These are phyloP conservation scores for Termitomyces sp. DNA, from an alignment of 768 basidiomycete genomes.

Conservation along the genomic window DNA sequence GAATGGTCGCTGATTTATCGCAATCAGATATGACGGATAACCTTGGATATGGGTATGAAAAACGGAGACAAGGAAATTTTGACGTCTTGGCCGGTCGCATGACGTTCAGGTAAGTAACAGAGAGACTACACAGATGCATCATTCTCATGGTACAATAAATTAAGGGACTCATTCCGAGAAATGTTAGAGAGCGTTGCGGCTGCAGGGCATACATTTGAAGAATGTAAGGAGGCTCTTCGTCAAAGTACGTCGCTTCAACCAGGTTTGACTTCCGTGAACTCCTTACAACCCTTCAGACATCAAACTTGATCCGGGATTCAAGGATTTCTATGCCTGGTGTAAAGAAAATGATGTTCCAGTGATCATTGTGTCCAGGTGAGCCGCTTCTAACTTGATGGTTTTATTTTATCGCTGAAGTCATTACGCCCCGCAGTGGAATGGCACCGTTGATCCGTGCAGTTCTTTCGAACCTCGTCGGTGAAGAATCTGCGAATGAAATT, in stretches of 20 bases:
- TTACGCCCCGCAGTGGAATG: conserved; percentile 67
- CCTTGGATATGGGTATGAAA: conserved; percentile 78
- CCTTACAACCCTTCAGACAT: conserved; percentile 54
- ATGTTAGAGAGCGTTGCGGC: conserved; percentile 81
- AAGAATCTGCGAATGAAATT: conserved; percentile 70
- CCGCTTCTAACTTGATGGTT: neutral
- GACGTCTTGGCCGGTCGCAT: conserved; percentile 64
- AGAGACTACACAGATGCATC: too few relatives aligned
- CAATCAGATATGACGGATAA: conserved; percentile 83
- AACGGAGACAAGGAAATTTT: conserved; percentile 71
- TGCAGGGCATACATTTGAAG: conserved; percentile 80
- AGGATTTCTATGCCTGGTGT: conserved; percentile 84
- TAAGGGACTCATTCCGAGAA: conserved; percentile 81
- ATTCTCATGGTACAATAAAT: neutral
- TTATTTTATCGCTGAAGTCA: conserved; percentile 6
- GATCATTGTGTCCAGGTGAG: conserved; percentile 88
- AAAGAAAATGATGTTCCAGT: conserved; percentile 78
- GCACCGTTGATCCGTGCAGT: conserved; percentile 90
- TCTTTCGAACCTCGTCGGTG: conserved; percentile 76
- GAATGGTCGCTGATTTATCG: neutral
- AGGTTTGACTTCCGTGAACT: conserved; percentile 5
- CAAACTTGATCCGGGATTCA: conserved; percentile 85
- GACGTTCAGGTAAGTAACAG: conserved; percentile 61
- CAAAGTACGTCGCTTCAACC: conserved; percentile 47
- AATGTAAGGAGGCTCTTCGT: conserved; percentile 75